A percentile compares a stretch with the other conserved stretches of the same genome.
phyloP scores from a whole-genome alignment of 371 early-diverging fungal species.

The Mucor saturninus region DNA sequence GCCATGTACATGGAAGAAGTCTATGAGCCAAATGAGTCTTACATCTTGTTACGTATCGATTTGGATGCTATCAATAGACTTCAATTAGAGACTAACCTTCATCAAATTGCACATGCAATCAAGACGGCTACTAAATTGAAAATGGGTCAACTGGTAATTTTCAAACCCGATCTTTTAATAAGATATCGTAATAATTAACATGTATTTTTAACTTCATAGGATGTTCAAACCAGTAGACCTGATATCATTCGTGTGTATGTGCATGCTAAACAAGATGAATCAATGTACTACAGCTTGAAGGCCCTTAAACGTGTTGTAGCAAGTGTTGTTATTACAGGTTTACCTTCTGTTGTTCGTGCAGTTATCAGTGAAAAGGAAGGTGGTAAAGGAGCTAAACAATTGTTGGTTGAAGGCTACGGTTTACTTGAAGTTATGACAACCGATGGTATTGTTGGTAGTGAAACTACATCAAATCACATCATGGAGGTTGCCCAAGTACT shows the following conservation, averaged over 20 bases:
- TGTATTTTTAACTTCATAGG: conserved; percentile 36
- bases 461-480: conserved; percentile 91
- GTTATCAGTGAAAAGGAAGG: conserved; percentile 82
- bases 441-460: conserved; percentile 81
- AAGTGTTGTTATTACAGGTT: conserved; percentile 86
- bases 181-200: too few species aligned
- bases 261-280: conserved; percentile 66
- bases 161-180: too few species aligned
- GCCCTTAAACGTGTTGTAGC: conserved; percentile 84
- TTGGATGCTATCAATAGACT: conserved; percentile 78
- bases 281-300: conserved; percentile 80
- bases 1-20: conserved; percentile 93
- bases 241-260: conserved; percentile 80
- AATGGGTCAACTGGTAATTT: conserved; percentile 64
- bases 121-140: conserved; percentile 85
- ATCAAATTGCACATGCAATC: conserved; percentile 81
- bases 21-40: conserved; percentile 76
- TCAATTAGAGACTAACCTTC: conserved; percentile 82
- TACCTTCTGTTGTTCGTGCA: conserved; percentile 85
- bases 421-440: conserved; percentile 91
- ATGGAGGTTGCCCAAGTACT: conserved; percentile 93
- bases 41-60: conserved; percentile 82
- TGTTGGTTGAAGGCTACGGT: conserved; percentile 96
- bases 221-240: conserved; percentile 76
- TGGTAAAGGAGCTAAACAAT: conserved; percentile 59